Evolutionary conservation across 148 eudicot genomes (phyloP), one percentile per base, ranked within the genome.

Genomic region (Persicaria maculosa): DNA sequence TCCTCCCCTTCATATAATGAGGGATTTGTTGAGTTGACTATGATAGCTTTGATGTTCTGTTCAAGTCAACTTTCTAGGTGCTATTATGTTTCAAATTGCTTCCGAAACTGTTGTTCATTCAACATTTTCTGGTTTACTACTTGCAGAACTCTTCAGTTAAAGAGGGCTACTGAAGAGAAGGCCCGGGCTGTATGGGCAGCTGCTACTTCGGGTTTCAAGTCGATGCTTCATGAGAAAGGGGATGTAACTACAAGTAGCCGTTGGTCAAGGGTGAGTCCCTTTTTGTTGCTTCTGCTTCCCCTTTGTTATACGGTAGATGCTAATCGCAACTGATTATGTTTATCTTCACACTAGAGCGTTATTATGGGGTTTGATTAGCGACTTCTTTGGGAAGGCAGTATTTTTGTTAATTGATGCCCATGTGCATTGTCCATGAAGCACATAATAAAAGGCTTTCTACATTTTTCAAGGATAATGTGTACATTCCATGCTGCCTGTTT

Each of bases 251-350:
- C 81, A 65, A 84, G 79, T 82, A 85, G 96, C 80, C 97, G 97
- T n/a, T 96, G 99, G 99, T 96, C 97, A 50, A 92, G 88, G 91
- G 99, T 95, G 74, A 62, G 88, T 85, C 31, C 20, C 53, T 70
- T 44, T 64, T 74, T 19, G 40, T 72, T 4, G 40, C 8, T n/a
- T 11, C 45, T 71, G 15, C 46, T 47, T 11, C 46, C 36, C 4
- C 73, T 17, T 59, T 16, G 10, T 11, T 9, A 59, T 22, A 4
- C 7, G 15, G 65, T 11, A 59, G 20, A n/a, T n/a, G 12, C 52
- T 48, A 8, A 48, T 48, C 8, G 52, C 47, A 65, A 43, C 46
- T 65, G 43, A 25, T 59, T 17, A 17, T 57, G 9, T 48, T 10
- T 22, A 15, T 16, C 68, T 10, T 25, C 68, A 65, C 45, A 43